Evolutionary conservation across 2,329 filamentous ascomycete genomes (phyloP).

Genomic region (Talaromyces sp.): DNA sequence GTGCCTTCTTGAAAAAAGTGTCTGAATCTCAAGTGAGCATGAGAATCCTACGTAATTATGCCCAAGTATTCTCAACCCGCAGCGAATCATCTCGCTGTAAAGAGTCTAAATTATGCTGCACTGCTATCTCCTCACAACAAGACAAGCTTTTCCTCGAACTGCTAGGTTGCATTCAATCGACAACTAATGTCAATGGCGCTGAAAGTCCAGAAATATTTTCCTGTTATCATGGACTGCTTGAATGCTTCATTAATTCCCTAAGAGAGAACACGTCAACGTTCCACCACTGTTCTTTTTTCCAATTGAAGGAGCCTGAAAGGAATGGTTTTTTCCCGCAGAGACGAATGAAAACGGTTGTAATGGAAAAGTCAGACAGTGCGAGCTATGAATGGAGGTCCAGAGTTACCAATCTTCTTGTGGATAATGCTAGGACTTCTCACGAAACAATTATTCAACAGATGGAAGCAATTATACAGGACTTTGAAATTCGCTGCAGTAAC

Average conservation of each 20-base stretch:
- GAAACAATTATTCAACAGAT: slow-evolving; percentile 50
- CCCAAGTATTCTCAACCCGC: not conserved
- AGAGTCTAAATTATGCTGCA: not conserved
- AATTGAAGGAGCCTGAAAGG: slow-evolving; percentile 10
- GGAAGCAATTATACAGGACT: slow-evolving; percentile 52
- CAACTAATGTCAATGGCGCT: not conserved
- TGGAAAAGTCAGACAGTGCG: slow-evolving; percentile 19
- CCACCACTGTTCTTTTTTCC: slow-evolving; percentile 3
- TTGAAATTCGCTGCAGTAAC: slow-evolving; percentile 55
- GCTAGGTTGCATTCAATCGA: not conserved
- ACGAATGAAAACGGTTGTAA: not conserved
- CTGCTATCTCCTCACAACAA: not conserved
- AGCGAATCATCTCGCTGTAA: not conserved
- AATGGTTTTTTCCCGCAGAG: slow-evolving; percentile 18
- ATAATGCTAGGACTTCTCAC: slow-evolving; percentile 43
- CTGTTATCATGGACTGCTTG: slow-evolving; percentile 20
- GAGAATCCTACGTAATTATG: slow-evolving; percentile 3
- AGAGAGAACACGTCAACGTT: not conserved
- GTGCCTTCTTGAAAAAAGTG: not conserved
- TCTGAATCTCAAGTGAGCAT: not conserved
- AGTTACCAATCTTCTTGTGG: slow-evolving; percentile 44
- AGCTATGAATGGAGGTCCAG: slow-evolving; percentile 50
- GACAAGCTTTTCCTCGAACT: slow-evolving; percentile 10
- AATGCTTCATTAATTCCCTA: slow-evolving; percentile 23
- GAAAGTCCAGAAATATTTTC: not conserved